Base-by-base conservation (phyloP, 352 stramenopile genomes). In the Pythium brachiatum region DNA sequence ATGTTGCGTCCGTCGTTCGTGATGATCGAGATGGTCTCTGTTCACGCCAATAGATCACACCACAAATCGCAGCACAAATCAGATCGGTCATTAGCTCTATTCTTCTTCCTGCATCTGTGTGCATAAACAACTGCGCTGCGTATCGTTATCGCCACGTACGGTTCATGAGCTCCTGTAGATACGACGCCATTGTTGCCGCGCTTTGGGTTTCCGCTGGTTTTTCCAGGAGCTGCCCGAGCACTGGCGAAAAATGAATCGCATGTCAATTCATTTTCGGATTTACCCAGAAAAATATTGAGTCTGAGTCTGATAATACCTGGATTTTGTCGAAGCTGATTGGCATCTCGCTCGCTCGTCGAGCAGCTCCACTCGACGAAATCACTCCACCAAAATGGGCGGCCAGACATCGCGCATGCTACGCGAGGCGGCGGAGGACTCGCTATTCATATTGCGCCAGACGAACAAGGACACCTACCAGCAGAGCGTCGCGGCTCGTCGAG, bases 1-100 rank as follows among this genome's bases (percentile, higher is more conserved):
- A 97, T 97, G 70, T 97, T 97, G 64, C 90, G 83, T n/a, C 92
- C 92, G 67, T 98, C 92, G 62, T 97, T 97, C 8, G 92, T 97
- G 69, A 97, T 97, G 27, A 98, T 83, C 13, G 87, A 97, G 64
- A 98, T 92, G 47, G 80, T 95, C 39, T 91, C 86, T 95, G 69
- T 31, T 41, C 36, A 12, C n/a, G 16, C 27, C 7, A 50, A 25
- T 16, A 41, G 31, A 15, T 13, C 21, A 47, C 18, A 29, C 2
- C 26, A 56, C 15, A 23, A 12, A 39, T 20, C 55, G 20, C 13
- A 6, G 6, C 16, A 39, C 3, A 36, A 62, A 27, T 1, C 6
- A 48, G 18, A 48, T 20, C 20, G 20, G 21, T 26, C n/a, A 15
- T 48, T 7, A 26, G 18, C 16, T 48, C 41, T 26, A n/a, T 48